A percentile compares a stretch with the other conserved stretches of the same genome.
These are phyloP conservation scores for Colletotrichum sublineola DNA, from an alignment of 2,329 filamentous ascomycete genomes.

Conservation along the genomic window DNA sequence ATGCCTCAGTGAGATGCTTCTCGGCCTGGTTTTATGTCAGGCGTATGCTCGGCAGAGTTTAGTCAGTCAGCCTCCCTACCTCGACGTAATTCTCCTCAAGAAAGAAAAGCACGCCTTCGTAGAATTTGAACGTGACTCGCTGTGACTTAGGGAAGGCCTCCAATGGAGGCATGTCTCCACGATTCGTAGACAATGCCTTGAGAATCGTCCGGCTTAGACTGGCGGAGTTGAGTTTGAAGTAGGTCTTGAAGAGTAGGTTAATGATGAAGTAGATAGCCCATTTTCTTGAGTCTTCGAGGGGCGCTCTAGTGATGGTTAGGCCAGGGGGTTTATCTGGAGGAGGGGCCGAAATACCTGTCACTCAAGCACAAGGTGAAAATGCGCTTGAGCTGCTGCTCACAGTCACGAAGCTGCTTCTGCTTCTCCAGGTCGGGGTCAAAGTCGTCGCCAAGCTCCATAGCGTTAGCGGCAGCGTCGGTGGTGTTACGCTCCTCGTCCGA, in stretches of 20 bases:
- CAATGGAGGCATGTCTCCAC: conserved; percentile 84
- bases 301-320: conserved; percentile 67
- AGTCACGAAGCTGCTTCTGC: conserved; percentile 90
- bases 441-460: conserved; percentile 75
- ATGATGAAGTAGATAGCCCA: conserved; percentile 98
- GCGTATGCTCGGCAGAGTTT: no score
- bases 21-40: conserved; percentile 72
- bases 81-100: conserved; percentile 92
- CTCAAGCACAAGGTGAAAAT: conserved; percentile 92
- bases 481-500: conserved; percentile 79
- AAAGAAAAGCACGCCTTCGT: conserved; percentile 92
- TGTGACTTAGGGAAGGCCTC: conserved; percentile 88
- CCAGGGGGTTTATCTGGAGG: conserved; percentile 37
- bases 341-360: conserved; percentile 75
- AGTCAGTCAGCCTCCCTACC: conserved; percentile 58
- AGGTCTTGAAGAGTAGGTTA: conserved; percentile 97
- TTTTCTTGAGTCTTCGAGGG: conserved; percentile 90
- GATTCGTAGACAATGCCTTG: conserved; percentile 82
- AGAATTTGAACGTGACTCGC: conserved; percentile 96
- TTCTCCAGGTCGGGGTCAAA: conserved; percentile 81
- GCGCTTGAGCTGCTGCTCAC: conserved; percentile 88
- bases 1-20: conserved; percentile 83
- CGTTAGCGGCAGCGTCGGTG: conserved; percentile 53
- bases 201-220: conserved; percentile 92
- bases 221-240: conserved; percentile 94